Conservation (phyloP, 257 asterid species). For the Orobanche coerulescens region DNA sequence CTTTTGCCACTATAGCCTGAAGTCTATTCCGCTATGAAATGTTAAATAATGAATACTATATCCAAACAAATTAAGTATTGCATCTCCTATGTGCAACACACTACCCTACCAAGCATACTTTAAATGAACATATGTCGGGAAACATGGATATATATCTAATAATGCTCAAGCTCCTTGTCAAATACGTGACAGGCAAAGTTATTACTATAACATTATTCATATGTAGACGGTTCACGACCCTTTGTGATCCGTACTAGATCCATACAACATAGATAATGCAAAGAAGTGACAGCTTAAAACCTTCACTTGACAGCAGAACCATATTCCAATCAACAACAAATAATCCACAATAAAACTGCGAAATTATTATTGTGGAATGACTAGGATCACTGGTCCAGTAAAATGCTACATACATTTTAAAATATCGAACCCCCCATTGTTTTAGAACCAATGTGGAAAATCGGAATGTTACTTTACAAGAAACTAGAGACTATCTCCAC, state of each 20-base stretch:
- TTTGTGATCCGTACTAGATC: neutral
- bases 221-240: neutral
- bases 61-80: neutral
- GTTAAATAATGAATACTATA: neutral
- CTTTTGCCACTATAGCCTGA: neutral
- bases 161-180: neutral
- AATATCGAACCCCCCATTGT: neutral
- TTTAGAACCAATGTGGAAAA: neutral
- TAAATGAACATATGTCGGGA: neutral
- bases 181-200: neutral
- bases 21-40: neutral
- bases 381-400: neutral
- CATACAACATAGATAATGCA: neutral
- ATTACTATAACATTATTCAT: neutral
- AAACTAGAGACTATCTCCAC: no score
- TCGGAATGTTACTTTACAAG: no score
- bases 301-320: neutral
- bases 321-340: neutral
- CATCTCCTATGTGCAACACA: neutral
- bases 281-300: neutral
- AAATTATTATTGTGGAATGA: neutral
- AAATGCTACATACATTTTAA: neutral
- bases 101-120: slow-evolving; percentile 1
- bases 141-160: neutral
- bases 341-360: neutral